A percentile compares a stretch with the other conserved stretches of the same genome.
phyloP scores from a whole-genome alignment of 768 basidiomycete species.

The Coprinopsis strossmayeri region DNA sequence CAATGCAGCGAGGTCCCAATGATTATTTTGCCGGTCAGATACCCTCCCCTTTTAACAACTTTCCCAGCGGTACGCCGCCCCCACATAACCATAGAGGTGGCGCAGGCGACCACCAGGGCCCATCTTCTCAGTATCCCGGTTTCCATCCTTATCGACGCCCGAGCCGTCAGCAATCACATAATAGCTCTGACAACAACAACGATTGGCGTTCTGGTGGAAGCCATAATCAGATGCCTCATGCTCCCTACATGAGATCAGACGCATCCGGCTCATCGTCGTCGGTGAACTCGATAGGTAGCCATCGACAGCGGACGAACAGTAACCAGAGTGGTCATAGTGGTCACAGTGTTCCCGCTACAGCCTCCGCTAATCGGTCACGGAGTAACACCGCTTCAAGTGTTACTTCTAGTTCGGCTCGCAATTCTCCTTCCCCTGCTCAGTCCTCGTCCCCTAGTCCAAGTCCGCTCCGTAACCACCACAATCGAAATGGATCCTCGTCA shows the following conservation, averaged over 20 bases:
- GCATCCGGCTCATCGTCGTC: constrained; percentile 78
- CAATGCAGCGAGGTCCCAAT: constrained; percentile 33
- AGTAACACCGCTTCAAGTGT: constrained; percentile 12
- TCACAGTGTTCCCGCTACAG: constrained; percentile 26
- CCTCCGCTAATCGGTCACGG: constrained; percentile 6
- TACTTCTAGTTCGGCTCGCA: constrained; percentile 20
- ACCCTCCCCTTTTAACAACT: constrained; percentile 47
- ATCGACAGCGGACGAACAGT: constrained; percentile 66
- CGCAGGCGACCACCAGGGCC: constrained; percentile 32
- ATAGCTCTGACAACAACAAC: constrained; percentile 17
- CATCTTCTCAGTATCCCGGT: constrained; percentile 41
- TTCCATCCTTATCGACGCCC: constrained; percentile 84
- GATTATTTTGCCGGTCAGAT: constrained; percentile 61
- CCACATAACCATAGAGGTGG: constrained; percentile 44
- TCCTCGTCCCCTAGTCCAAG: constrained; percentile 17
- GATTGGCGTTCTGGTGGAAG: constrained; percentile 42
- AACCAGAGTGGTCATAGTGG: constrained; percentile 54
- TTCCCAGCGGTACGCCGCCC: constrained; percentile 67
- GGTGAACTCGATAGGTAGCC: constrained; percentile 57
- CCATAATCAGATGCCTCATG: constrained; percentile 44
- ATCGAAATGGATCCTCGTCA: constrained; percentile 38
- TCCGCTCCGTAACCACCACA: constrained; percentile 34
- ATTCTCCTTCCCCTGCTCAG: constrained; percentile 20
- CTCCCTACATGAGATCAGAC: constrained; percentile 75
- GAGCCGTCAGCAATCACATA: constrained; percentile 37